These are phyloP conservation scores for Groenewaldozyma auringiensis DNA, from an alignment of 1,139 yeast species.

Conservation along the genomic window DNA sequence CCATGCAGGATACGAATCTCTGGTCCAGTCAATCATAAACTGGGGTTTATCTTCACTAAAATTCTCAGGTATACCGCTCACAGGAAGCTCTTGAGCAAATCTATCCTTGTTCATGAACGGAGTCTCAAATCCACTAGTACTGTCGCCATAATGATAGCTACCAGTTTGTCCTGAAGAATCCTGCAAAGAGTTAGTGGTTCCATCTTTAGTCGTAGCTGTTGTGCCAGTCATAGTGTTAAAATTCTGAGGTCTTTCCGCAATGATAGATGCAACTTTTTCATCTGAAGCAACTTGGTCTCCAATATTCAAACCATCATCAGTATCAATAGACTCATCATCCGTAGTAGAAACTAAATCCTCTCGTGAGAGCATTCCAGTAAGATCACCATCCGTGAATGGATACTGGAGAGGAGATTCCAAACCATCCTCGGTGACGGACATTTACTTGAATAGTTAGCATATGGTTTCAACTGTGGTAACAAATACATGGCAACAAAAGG, in stretches of 20 bases:
- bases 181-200: background rate
- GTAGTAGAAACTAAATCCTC: background rate
- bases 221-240: background rate
- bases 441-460: background rate
- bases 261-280: background rate
- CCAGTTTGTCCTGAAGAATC: background rate
- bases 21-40: background rate
- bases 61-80: background rate
- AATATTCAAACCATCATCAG: conserved; percentile 1
- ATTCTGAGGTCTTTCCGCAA: background rate
- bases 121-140: background rate
- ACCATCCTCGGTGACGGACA: background rate
- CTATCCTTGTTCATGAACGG: conserved; percentile 1
- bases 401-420: background rate
- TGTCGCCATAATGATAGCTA: background rate
- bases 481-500: too few species aligned
- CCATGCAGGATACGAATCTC: conserved; percentile 44
- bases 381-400: background rate
- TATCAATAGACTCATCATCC: background rate
- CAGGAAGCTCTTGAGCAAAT: conserved; percentile 1
- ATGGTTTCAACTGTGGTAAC: too few species aligned
- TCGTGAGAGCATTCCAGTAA: background rate
- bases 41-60: background rate
- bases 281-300: background rate
- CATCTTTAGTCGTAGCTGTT: background rate